Percentiles rank a stretch among this genome's conserved stretches.
These are phyloP conservation scores for Trichocladium uniseriatum DNA, from an alignment of 495 filamentous ascomycete species.

Conservation along the genomic window DNA sequence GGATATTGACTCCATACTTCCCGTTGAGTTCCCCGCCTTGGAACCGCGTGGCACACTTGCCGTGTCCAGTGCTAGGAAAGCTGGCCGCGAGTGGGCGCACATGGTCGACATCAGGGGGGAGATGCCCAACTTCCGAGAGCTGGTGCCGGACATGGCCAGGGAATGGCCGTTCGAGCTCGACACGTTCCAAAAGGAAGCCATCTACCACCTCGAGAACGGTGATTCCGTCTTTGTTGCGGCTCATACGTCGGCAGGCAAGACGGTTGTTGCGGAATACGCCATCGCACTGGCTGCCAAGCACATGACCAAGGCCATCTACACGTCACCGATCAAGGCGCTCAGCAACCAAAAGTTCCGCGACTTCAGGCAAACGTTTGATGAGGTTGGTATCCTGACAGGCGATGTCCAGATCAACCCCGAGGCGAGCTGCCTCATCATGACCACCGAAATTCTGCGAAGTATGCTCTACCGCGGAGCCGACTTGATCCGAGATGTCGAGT, in stretches of 20 bases:
- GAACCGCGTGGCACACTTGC: conserved; percentile 76
- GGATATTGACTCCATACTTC: conserved; percentile 83
- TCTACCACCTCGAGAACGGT: conserved; percentile 92
- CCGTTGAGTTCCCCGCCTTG: conserved; percentile 85
- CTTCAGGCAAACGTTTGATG: conserved; percentile 79
- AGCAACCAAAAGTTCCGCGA: conserved; percentile 99
- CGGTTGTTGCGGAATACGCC: conserved; percentile 94
- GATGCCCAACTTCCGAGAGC: conserved; percentile 80
- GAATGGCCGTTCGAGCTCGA: conserved; percentile 97
- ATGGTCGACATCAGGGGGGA: conserved; percentile 91
- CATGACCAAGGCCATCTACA: conserved; percentile 99
- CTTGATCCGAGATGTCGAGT: conserved; percentile 93
- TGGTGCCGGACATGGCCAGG: conserved; percentile 92
- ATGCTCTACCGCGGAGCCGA: conserved; percentile 98
- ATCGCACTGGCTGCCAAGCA: conserved; percentile 92
- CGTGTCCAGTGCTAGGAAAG: conserved; percentile 57
- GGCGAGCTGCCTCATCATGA: conserved; percentile 98
- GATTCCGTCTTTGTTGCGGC: conserved; percentile 99
- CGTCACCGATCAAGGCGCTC: conserved; percentile 94
- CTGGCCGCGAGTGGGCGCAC: conserved; percentile 88
- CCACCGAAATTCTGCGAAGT: conserved; percentile 92
- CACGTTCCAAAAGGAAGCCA: conserved; percentile 95
- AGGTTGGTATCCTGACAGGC: conserved; percentile 93
- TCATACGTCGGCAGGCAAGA: conserved; percentile 96
- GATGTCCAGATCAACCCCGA: conserved; percentile 98